These are phyloP conservation scores for Rosa chinensis DNA, from an alignment of 306 rosid genomes.

Conservation along the genomic window DNA sequence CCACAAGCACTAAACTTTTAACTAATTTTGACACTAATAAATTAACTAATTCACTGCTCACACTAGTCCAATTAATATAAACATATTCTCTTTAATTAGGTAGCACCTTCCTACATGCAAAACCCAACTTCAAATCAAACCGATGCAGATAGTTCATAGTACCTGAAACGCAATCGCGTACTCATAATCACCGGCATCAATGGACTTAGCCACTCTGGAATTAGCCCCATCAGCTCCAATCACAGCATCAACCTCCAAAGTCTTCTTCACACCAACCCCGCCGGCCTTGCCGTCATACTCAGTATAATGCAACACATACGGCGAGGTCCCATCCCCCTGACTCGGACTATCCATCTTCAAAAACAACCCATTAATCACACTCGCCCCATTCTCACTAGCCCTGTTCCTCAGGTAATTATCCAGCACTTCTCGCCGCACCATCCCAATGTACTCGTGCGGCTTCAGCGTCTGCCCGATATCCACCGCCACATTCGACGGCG, in stretches of 20 bases:
- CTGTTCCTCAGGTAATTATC: constrained; percentile 67
- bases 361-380: constrained; percentile 73
- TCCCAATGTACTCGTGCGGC: constrained; percentile 95
- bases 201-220: constrained; percentile 89
- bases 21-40: background rate
- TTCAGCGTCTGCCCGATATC: constrained; percentile 83
- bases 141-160: background rate
- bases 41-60: background rate
- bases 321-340: constrained; percentile 49
- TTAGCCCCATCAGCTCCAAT: constrained; percentile 98
- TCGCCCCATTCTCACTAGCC: constrained; percentile 81
- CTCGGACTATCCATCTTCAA: constrained; percentile 80
- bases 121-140: background rate
- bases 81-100: background rate
- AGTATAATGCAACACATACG: constrained; percentile 78
- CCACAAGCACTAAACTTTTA: too few relatives aligned
- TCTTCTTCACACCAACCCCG: constrained; percentile 68
- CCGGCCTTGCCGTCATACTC: constrained; percentile 65
- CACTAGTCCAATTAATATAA: background rate
- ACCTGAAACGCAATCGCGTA: constrained; percentile 99
- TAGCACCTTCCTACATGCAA: background rate
- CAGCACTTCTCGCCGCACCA: constrained; percentile 91
- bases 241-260: constrained; percentile 88
- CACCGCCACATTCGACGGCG: constrained; percentile 96
- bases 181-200: constrained; percentile 91